A percentile compares a stretch with the other conserved stretches of the same genome.
Conservation (phyloP, 140 eudicot species). For the Oenanthe javanica region DNA sequence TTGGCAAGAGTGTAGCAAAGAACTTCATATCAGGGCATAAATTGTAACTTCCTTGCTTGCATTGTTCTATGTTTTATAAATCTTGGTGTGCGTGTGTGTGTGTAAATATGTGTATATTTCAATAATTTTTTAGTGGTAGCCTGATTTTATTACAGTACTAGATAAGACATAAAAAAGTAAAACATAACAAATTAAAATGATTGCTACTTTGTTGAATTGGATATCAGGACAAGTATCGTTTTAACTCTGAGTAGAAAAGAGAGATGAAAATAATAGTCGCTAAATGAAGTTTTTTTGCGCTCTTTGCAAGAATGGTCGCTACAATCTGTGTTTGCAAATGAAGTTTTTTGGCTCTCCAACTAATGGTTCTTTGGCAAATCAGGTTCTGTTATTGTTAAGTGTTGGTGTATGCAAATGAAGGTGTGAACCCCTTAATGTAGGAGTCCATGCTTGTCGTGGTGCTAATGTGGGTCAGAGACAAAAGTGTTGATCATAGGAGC, state of each 20-base stretch:
- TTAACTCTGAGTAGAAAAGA: not conserved
- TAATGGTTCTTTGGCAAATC: conserved; percentile 44
- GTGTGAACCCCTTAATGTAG: conserved; percentile 54
- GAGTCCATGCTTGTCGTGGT: conserved; percentile 48
- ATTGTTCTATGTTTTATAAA: conserved; percentile 9
- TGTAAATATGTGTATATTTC: not conserved
- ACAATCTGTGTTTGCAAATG: conserved; percentile 45
- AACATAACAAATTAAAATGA: too few relatives aligned
- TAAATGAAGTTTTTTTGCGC: conserved; percentile 12
- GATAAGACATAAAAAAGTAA: not conserved
- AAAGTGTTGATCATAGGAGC: conserved; percentile 48
- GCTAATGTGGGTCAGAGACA: conserved; percentile 37
- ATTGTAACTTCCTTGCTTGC: conserved; percentile 69
- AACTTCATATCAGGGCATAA: conserved; percentile 74
- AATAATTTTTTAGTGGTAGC: not conserved
- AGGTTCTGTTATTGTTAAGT: conserved; percentile 17
- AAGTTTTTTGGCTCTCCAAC: conserved; percentile 44
- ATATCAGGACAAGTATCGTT: too few relatives aligned
- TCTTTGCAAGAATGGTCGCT: conserved; percentile 38
- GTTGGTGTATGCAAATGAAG: too few relatives aligned
- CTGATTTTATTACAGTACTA: not conserved
- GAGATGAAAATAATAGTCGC: too few relatives aligned
- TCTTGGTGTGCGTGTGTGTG: not conserved
- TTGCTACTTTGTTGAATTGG: too few relatives aligned
- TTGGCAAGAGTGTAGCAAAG: conserved; percentile 71